Conservation (phyloP, 2,329 filamentous ascomycete genomes). For the Colletotrichum spaethianum region DNA sequence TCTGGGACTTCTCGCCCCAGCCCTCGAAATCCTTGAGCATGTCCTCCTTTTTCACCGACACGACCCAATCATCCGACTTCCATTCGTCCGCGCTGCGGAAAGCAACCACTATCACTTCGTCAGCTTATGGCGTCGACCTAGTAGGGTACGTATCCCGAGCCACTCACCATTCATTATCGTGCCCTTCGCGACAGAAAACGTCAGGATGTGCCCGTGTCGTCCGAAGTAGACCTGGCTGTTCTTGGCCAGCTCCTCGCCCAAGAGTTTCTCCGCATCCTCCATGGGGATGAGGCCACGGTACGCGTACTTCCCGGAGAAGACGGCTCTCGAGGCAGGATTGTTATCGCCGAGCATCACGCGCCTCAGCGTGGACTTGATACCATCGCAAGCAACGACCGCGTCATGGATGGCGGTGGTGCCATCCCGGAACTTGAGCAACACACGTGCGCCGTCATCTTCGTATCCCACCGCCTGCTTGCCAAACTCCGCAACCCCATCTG, state of each 20-base stretch:
- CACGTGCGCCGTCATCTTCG: constrained; percentile 33
- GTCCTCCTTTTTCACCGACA: constrained; percentile 20
- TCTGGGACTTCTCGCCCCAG: constrained; percentile 26
- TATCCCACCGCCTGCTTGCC: constrained; percentile 47
- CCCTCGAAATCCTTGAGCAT: constrained; percentile 32
- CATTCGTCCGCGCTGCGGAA: constrained; percentile 29
- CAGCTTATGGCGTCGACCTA: neutral
- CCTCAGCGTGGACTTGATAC: constrained; percentile 66
- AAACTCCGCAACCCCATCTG: constrained; percentile 46
- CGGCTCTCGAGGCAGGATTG: constrained; percentile 54
- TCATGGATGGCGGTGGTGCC: constrained; percentile 55
- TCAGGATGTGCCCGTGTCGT: constrained; percentile 68
- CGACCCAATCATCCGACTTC: constrained; percentile 34
- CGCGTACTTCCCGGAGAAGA: constrained; percentile 70
- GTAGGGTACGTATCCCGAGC: too few relatives aligned
- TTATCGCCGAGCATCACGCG: constrained; percentile 63
- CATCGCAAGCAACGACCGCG: constrained; percentile 70
- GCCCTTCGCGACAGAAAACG: constrained; percentile 70
- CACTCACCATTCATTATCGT: constrained; percentile 62
- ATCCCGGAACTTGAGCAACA: constrained; percentile 55
- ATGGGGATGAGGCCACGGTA: constrained; percentile 66
- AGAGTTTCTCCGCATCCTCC: constrained; percentile 62
- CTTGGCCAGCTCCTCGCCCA: constrained; percentile 57
- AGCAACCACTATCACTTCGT: constrained; percentile 13
- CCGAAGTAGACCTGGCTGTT: constrained; percentile 68